phyloP scores from a whole-genome alignment of 108 stramenopile genomes.

The Cyclotella choctawhatcheeana region DNA sequence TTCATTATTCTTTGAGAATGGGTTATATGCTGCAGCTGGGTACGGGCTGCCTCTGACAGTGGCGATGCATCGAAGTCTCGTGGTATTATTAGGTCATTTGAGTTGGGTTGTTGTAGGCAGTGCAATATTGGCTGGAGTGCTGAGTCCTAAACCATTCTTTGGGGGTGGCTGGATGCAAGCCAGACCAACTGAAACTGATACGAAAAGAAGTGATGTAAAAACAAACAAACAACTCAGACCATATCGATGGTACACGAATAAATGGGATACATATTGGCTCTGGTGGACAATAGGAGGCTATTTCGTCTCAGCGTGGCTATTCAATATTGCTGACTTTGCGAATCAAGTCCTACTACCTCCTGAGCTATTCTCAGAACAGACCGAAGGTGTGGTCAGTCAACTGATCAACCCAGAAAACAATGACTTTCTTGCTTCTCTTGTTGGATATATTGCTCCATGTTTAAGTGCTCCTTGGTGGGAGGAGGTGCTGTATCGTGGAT shows the following conservation, averaged over 20 bases:
- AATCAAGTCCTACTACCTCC: constrained; percentile 89
- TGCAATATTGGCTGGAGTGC: constrained; percentile 59
- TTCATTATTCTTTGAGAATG: constrained; percentile 76
- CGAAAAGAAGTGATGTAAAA: no score
- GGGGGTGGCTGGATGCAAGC: constrained; percentile 46
- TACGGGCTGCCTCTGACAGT: constrained; percentile 72
- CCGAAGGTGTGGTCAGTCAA: constrained; percentile 82
- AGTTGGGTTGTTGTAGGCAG: constrained; percentile 81
- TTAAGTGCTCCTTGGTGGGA: constrained; percentile 93
- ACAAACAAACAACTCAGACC: constrained; percentile 23
- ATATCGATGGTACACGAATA: constrained; percentile 60
- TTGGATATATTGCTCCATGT: constrained; percentile 95
- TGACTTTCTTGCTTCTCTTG: constrained; percentile 74
- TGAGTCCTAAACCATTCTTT: constrained; percentile 81
- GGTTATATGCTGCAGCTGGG: constrained; percentile 67
- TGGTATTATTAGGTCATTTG: constrained; percentile 88
- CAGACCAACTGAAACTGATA: background rate
- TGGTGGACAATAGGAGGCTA: constrained; percentile 96
- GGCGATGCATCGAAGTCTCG: constrained; percentile 86
- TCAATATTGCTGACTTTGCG: constrained; percentile 87
- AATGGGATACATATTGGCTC: constrained; percentile 78
- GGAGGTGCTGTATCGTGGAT: constrained; percentile 93
- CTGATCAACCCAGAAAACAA: constrained; percentile 93
- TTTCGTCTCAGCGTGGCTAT: constrained; percentile 86
- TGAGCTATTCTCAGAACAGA: constrained; percentile 61